phyloP scores from a whole-genome alignment of 257 asterid species.

The Gynochthodes officinalis region DNA sequence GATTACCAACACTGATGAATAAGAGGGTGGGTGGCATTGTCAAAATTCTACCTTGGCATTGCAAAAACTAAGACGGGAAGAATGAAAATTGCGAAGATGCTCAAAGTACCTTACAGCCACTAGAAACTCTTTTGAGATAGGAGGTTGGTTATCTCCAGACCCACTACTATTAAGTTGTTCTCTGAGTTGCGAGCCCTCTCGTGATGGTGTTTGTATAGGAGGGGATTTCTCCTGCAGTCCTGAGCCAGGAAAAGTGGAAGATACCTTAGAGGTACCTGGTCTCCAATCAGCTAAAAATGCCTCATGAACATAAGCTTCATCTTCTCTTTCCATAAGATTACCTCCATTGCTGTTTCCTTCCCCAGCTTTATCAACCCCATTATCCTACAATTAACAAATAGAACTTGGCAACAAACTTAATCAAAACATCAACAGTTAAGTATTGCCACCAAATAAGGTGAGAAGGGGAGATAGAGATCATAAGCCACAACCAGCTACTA shows the following conservation, averaged over 20 bases:
- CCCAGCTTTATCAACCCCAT: conserved; percentile 46
- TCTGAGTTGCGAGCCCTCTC: conserved; percentile 40
- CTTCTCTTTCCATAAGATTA: conserved; percentile 57
- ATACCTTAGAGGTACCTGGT: conserved; percentile 45
- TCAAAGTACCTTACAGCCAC: conserved; percentile 49
- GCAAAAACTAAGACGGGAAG: conserved; percentile 10
- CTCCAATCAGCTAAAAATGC: conserved; percentile 97
- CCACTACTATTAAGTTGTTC: conserved; percentile 32
- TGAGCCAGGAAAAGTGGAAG: conserved; percentile 25
- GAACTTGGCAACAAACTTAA: conserved; percentile 6
- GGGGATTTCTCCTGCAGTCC: conserved; percentile 13
- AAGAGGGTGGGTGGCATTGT: background rate
- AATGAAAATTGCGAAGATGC: conserved; percentile 6
- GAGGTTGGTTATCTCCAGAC: conserved; percentile 34
- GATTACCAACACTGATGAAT: background rate
- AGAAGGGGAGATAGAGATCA: background rate
- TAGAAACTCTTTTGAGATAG: conserved; percentile 32
- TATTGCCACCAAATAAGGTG: background rate
- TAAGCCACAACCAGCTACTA: background rate
- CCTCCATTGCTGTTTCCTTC: conserved; percentile 48
- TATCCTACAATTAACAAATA: conserved; percentile 45
- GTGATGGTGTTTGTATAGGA: conserved; percentile 27
- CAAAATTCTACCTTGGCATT: conserved; percentile 8
- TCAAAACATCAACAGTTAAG: background rate
- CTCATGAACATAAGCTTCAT: conserved; percentile 89